Percentiles rank a stretch among this genome's conserved stretches.
Evolutionary conservation across 805 yeast species (phyloP).

Genomic region (Lipomyces sp.): DNA sequence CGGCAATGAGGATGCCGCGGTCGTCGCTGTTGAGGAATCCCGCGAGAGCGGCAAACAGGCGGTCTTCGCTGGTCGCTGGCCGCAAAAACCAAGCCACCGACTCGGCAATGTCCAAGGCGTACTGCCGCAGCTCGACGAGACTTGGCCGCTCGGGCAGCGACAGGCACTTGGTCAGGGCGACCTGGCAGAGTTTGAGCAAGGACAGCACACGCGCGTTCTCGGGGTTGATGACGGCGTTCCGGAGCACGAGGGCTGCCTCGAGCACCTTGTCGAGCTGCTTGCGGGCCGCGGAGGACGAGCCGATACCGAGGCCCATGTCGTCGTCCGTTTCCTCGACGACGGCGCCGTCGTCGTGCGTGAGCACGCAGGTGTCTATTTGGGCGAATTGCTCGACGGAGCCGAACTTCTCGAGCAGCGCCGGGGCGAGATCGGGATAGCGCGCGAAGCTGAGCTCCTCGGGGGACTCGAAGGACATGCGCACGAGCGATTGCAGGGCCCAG

Average conservation of each 20-base stretch:
- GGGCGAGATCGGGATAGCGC: slow-evolving; percentile 40
- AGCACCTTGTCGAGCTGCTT: slow-evolving; percentile 36
- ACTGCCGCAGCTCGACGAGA: slow-evolving; percentile 57
- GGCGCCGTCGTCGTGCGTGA: not conserved
- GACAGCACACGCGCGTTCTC: slow-evolving; percentile 78
- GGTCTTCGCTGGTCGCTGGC: slow-evolving; percentile 20
- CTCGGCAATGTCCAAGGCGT: slow-evolving; percentile 76
- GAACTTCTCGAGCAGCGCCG: slow-evolving; percentile 43
- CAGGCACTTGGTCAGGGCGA: slow-evolving; percentile 43
- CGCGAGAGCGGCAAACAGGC: slow-evolving; percentile 68
- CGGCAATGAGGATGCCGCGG: slow-evolving; percentile 63
- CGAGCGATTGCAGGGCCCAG: slow-evolving; percentile 63
- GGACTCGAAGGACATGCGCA: slow-evolving; percentile 46
- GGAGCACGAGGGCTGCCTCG: slow-evolving; percentile 61
- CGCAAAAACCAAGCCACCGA: slow-evolving; percentile 51
- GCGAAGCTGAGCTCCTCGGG: slow-evolving; percentile 51
- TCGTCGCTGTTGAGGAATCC: slow-evolving; percentile 58
- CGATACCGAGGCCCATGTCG: slow-evolving; percentile 18
- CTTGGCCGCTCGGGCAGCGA: slow-evolving; percentile 39
- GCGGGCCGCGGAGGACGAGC: not conserved
- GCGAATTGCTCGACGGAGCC: slow-evolving; percentile 2
- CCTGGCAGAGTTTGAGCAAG: slow-evolving; percentile 48
- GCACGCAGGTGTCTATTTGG: slow-evolving; percentile 2
- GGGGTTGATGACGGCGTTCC: slow-evolving; percentile 82
- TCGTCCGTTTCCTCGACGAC: slow-evolving; percentile 21